Evolutionary conservation across 495 filamentous ascomycete species (phyloP), one percentile per base, ranked within the genome.

Genomic region (Neurospora sp.): DNA sequence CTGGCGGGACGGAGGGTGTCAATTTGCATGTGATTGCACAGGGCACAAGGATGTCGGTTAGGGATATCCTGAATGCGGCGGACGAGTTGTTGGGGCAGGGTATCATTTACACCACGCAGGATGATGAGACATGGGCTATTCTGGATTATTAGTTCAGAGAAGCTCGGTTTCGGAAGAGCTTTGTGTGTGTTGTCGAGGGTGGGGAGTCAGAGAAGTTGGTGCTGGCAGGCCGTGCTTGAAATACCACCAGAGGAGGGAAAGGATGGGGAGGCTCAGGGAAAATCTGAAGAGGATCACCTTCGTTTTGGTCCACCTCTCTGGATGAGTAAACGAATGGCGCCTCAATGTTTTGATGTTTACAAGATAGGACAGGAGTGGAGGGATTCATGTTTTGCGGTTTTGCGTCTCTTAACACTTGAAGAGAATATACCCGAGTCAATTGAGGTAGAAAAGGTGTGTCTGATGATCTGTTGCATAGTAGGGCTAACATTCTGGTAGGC

Each of bases 41-140:
- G 24, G 86, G 86, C 74, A 83, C 91, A 71, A 83, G 86, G 8
- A 80, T 96, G 83, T 84, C 89, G 3, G 79, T 88, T 37, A 84
- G 85, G 36, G 93, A 97, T 69, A 92, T 97, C 24, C 78, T 87
- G 69, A 88, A 86, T 69, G 96, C 91, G 40, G 90, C 90, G 10
- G 91, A 96, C 73, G 94, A 98, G 82, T 79, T 98, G 79, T 76
- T 94, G 48, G 83, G 79, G 8, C 79, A 88, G 31, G 93, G 94
- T 69, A 76, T 93, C 78, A 92, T 96, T 70, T 99, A 93, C 82
- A 93, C 94, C 70, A 99, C 96, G 13, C 84, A 94, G 36, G 94
- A 98, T 83, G 96, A 99, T 73, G 86, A 88, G 81, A 94, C 92
- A 0, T 94, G 90, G 88, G 91, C 91, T 37, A 82, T 93, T 73